Conservation (phyloP, 352 stramenopile genomes). For the Lagenidium sp. region DNA sequence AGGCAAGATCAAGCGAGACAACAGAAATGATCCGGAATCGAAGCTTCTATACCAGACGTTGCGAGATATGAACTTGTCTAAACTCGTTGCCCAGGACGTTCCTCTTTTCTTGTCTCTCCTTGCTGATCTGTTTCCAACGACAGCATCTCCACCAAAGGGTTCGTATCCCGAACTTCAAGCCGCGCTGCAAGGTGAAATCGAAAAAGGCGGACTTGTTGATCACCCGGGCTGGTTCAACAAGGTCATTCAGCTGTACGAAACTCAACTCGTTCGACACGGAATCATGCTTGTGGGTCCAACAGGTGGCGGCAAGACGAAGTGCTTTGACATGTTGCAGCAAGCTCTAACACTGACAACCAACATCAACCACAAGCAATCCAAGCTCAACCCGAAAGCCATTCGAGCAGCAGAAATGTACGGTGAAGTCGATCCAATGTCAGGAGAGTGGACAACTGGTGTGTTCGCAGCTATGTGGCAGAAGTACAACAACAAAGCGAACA, state of each 20-base stretch:
- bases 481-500: slow-evolving; percentile 97
- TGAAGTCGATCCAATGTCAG: slow-evolving; percentile 93
- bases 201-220: slow-evolving; percentile 88
- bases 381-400: slow-evolving; percentile 98
- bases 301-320: slow-evolving; percentile 96
- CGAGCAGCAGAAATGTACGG: slow-evolving; percentile 97
- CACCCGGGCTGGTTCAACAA: slow-evolving; percentile 91
- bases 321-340: slow-evolving; percentile 93
- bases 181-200: slow-evolving; percentile 81
- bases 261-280: slow-evolving; percentile 94
- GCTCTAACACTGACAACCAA: slow-evolving; percentile 89
- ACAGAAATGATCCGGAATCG: slow-evolving; percentile 80
- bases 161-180: slow-evolving; percentile 95
- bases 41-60: slow-evolving; percentile 87
- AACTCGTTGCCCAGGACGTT: slow-evolving; percentile 97
- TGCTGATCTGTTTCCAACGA: slow-evolving; percentile 94
- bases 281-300: slow-evolving; percentile 99
- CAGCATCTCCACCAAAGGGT: slow-evolving; percentile 85
- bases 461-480: slow-evolving; percentile 99
- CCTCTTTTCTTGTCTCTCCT: slow-evolving; percentile 96
- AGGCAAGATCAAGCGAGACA: slow-evolving; percentile 89
- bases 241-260: slow-evolving; percentile 98
- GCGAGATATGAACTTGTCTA: slow-evolving; percentile 98
- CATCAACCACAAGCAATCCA: slow-evolving; percentile 93
- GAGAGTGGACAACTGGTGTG: slow-evolving; percentile 97